These are phyloP conservation scores for Verbascum thapsus DNA, from an alignment of 257 asterid species.

Conservation along the genomic window DNA sequence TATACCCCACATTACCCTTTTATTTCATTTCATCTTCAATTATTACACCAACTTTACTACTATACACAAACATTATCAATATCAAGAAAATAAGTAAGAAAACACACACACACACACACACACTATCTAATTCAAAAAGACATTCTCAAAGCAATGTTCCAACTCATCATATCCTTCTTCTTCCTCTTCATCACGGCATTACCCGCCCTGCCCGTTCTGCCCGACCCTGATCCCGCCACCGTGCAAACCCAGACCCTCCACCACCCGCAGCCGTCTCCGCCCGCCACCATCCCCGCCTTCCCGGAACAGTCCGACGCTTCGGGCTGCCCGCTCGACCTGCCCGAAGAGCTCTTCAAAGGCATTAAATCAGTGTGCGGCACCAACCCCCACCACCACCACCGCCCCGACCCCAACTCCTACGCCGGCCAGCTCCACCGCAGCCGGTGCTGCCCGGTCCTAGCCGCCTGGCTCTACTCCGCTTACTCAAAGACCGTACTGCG, in stretches of 20 bases:
- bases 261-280: conserved; percentile 46
- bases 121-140: conserved; percentile 12
- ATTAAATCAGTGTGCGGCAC: conserved; percentile 68
- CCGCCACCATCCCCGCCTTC: conserved; percentile 93
- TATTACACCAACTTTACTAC: too few relatives aligned
- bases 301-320: conserved; percentile 79
- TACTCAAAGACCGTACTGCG: conserved; percentile 72
- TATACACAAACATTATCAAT: conserved; percentile 11
- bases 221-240: conserved; percentile 66
- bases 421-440: conserved; percentile 61
- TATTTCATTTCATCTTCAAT: too few relatives aligned
- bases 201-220: conserved; percentile 47
- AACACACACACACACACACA: neutral
- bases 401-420: conserved; percentile 39
- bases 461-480: conserved; percentile 91
- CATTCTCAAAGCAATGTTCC: conserved; percentile 55
- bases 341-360: conserved; percentile 67
- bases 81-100: neutral
- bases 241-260: conserved; percentile 52
- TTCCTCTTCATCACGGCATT: conserved; percentile 37
- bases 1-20: too few relatives aligned
- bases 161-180: conserved; percentile 29
- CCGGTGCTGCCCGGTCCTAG: conserved; percentile 93
- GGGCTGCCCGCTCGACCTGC: conserved; percentile 75
- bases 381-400: conserved; percentile 45